Evolutionary conservation across 176 grass and related monocot species (phyloP).

Genomic region (Eleusine indica): DNA sequence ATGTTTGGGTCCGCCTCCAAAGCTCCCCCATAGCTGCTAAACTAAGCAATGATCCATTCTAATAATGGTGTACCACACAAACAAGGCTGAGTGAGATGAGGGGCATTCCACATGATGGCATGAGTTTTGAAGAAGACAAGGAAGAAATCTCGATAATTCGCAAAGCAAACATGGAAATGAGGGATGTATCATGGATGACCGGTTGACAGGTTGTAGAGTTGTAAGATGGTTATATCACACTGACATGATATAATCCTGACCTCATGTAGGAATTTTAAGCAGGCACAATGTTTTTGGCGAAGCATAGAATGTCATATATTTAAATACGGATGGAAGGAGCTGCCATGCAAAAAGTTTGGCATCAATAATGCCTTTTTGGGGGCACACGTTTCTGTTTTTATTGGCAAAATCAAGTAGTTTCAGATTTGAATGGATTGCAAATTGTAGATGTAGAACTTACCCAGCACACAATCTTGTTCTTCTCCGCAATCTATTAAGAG

Average conservation of each 20-base stretch:
- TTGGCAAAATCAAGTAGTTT: neutral
- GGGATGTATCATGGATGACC: too few species aligned
- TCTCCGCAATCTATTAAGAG: slow-evolving; percentile 80
- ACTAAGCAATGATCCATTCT: neutral
- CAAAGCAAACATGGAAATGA: neutral
- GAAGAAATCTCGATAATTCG: neutral
- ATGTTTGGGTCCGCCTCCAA: neutral
- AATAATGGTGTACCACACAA: neutral
- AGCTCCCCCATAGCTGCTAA: neutral
- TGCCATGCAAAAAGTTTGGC: slow-evolving; percentile 6
- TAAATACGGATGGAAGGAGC: neutral
- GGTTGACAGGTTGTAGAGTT: neutral
- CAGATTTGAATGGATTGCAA: neutral
- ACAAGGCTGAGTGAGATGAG: neutral
- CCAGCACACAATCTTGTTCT: slow-evolving; percentile 78
- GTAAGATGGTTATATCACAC: neutral
- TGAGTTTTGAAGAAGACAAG: too few species aligned
- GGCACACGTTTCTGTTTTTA: neutral
- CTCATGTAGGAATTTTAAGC: neutral
- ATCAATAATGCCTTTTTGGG: neutral
- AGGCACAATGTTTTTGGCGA: neutral
- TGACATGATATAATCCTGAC: neutral
- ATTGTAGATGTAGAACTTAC: slow-evolving; percentile 47
- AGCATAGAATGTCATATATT: neutral
- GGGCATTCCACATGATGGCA: too few species aligned